These are phyloP conservation scores for Fusarium hostae DNA, from an alignment of 2,329 filamentous ascomycete genomes.

Conservation along the genomic window DNA sequence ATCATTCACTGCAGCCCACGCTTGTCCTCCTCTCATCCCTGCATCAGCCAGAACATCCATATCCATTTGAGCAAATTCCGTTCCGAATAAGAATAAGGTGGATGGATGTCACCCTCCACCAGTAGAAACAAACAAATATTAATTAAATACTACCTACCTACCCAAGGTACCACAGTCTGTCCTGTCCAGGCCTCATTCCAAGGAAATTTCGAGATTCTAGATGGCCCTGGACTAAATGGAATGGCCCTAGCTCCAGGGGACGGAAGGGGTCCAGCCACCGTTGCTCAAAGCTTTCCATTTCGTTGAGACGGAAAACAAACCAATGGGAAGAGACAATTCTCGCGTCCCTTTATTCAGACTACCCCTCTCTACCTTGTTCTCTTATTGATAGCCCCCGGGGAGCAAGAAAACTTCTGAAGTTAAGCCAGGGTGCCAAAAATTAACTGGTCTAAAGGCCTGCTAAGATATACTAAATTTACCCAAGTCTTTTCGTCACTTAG, in stretches of 20 bases:
- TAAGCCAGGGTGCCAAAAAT: too few relatives aligned
- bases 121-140: conserved; percentile 4
- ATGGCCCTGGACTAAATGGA: conserved; percentile 13
- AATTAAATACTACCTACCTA: neutral
- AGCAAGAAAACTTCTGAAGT: too few relatives aligned
- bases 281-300: conserved; percentile 34
- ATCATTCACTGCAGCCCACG: neutral
- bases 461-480: too few relatives aligned
- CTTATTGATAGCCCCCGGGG: neutral
- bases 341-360: conserved; percentile 9
- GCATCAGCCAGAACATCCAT: conserved; percentile 1
- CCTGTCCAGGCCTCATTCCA: conserved; percentile 14
- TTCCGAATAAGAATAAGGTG: conserved; percentile 31
- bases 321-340: conserved; percentile 1
- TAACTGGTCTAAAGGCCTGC: too few relatives aligned
- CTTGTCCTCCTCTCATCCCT: conserved; percentile 1
- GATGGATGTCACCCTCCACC: conserved; percentile 27
- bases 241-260: conserved; percentile 30
- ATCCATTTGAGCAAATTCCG: neutral
- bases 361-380: conserved; percentile 27
- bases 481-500: too few relatives aligned
- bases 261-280: conserved; percentile 21
- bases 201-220: conserved; percentile 28
- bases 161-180: neutral
- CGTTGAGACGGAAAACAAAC: conserved; percentile 23